phyloP scores from a whole-genome alignment of 139 green algal species.

The Marvania coccoides region DNA sequence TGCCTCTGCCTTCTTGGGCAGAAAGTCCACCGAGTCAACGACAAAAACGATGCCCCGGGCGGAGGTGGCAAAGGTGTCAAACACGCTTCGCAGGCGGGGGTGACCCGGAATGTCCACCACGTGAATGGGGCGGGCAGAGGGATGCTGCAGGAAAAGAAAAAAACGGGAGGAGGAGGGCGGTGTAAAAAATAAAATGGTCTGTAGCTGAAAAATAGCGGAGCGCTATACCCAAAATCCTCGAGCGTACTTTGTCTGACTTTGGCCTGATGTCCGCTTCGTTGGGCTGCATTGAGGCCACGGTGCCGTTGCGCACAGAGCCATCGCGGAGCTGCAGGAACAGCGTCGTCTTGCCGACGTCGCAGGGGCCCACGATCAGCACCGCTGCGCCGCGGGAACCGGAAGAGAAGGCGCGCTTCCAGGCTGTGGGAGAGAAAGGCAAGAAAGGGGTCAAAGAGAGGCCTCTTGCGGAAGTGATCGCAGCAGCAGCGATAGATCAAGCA shows the following conservation, averaged over 20 bases:
- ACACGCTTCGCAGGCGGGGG: conserved; percentile 49
- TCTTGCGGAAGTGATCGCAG: no score
- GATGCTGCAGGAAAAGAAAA: neutral
- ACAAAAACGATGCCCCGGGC: conserved; percentile 73
- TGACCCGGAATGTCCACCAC: conserved; percentile 85
- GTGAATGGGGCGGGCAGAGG: conserved; percentile 14
- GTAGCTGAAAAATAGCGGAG: no score
- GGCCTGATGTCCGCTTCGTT: conserved; percentile 29
- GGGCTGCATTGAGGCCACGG: conserved; percentile 66
- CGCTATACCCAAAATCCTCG: no score
- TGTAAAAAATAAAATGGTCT: neutral
- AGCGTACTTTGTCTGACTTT: conserved; percentile 17
- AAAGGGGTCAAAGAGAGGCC: no score
- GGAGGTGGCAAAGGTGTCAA: conserved; percentile 43
- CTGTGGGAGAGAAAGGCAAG: no score
- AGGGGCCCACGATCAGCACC: conserved; percentile 59
- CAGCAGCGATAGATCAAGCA: no score
- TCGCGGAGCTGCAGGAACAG: conserved; percentile 67
- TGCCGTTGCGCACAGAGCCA: conserved; percentile 40
- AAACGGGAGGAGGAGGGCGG: no score
- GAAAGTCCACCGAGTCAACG: conserved; percentile 77
- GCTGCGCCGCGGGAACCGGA: conserved; percentile 5
- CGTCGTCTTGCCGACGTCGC: conserved; percentile 67
- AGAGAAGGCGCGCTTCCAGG: no score
- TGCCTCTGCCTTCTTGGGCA: conserved; percentile 46